phyloP scores from a whole-genome alignment of 805 yeast genomes.

The Saccharomycopsis selenospora region DNA sequence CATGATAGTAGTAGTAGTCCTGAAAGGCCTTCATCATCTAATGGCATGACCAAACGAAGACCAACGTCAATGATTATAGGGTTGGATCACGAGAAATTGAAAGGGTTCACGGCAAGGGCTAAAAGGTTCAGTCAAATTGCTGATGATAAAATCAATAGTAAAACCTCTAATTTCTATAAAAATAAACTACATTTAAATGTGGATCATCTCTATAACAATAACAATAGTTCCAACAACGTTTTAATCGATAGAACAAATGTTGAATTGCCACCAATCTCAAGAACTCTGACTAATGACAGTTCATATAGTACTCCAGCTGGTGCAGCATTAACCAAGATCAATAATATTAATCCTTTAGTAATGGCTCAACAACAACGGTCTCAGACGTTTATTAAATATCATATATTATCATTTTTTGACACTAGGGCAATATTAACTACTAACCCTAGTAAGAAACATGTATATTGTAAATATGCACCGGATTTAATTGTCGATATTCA shows the following conservation, averaged over 20 bases:
- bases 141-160: constrained; percentile 4
- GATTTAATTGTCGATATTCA: constrained; percentile 47
- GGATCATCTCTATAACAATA: not conserved
- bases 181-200: not conserved
- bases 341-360: not conserved
- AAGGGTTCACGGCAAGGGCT: constrained; percentile 8
- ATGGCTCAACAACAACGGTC: constrained; percentile 17
- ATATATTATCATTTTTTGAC: constrained; percentile 42
- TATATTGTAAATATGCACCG: constrained; percentile 54
- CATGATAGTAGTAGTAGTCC: not conserved
- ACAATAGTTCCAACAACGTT: not conserved
- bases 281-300: too few species aligned
- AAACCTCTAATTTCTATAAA: constrained; percentile 1
- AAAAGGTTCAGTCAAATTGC: constrained; percentile 17
- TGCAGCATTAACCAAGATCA: not conserved
- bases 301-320: not conserved
- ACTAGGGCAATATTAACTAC: constrained; percentile 49
- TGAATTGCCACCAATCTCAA: not conserved
- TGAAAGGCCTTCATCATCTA: not conserved
- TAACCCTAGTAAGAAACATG: constrained; percentile 55
- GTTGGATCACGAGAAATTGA: not conserved
- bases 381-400: constrained; percentile 54
- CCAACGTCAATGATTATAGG: not conserved
- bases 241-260: not conserved
- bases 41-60: not conserved